A percentile compares a stretch with the other conserved stretches of the same genome.
These are phyloP conservation scores for Ceratocystis variospora DNA, from an alignment of 2,329 filamentous ascomycete genomes.

Conservation along the genomic window DNA sequence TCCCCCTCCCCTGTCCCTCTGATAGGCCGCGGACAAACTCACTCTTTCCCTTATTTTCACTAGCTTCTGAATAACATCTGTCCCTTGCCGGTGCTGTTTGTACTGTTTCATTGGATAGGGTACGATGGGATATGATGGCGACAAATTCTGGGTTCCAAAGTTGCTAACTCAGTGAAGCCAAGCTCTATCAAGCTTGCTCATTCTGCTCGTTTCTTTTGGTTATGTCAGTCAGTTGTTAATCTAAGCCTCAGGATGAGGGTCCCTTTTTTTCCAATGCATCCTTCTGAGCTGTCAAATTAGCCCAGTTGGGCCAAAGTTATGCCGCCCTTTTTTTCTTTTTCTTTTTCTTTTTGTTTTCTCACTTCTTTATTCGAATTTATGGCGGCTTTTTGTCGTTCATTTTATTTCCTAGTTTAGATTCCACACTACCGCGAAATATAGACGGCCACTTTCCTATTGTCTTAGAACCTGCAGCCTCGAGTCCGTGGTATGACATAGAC, in stretches of 20 bases:
- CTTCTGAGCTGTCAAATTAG: not conserved
- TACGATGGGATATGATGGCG: too few relatives aligned
- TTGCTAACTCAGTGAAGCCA: not conserved
- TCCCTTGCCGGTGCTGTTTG: too few relatives aligned
- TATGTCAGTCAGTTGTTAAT: constrained; percentile 1
- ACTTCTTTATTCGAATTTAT: not conserved
- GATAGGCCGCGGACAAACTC: too few relatives aligned
- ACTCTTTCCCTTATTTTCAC: too few relatives aligned
- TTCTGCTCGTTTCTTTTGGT: not conserved
- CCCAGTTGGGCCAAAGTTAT: not conserved
- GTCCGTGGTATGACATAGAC: too few relatives aligned
- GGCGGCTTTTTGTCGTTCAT: not conserved
- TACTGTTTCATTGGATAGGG: too few relatives aligned
- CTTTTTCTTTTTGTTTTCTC: not conserved
- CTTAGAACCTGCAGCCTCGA: too few relatives aligned
- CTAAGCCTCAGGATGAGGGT: not conserved
- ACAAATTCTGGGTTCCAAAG: too few relatives aligned
- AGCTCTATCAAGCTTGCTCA: too few relatives aligned
- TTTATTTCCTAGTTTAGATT: not conserved
- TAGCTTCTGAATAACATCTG: too few relatives aligned
- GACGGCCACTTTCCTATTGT: not conserved
- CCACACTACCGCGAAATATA: not conserved
- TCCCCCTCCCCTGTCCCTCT: too few relatives aligned
- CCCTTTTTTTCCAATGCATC: not conserved
- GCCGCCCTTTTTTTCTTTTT: not conserved